Base-by-base conservation (phyloP, 805 yeast genomes). In the Saccharomycopsis amapae region DNA sequence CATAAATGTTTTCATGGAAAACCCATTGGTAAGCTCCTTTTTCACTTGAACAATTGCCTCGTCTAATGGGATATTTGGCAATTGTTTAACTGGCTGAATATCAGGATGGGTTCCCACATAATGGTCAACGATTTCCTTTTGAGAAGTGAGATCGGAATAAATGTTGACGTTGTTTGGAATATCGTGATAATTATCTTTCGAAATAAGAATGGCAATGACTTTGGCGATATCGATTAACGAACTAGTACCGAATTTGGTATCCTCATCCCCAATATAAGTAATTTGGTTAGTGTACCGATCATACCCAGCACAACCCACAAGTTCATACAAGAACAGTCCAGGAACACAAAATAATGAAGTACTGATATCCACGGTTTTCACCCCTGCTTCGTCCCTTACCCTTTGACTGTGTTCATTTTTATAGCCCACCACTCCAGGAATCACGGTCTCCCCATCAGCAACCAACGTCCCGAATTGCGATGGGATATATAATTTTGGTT, bases 391-490 rank as follows among this genome's bases (percentile, higher is more conserved):
- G 19, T 54, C 59, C 53, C 78, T 66, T 17, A 72, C 66, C 12
- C 56, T 61, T 2, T 56, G 54, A 4, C 69, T 56, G 53, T 73
- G 76, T 1, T 46, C 54, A 1, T 56, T 38, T 56, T 74, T 75
- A 17, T 46, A 10, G 1, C 39, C 55, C 3, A 61, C 44, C 45
- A 72, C 62, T 1, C 63, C 65, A 5, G 76, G 71, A 19, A 66
- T 57, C 19, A 44, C 33, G 18, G 53, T 48, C 3, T 54, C 54
- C 18, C 58, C 58, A 6, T 56, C 62, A 2, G 52, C 56, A 15
- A 68, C 41, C 44, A 76, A 77, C 19, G 65, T 54, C 34, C 85
- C 87, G 54, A 73, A 79, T 54, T 78, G 83, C 2, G 50, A 42
- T 40, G 50, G 50, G 20, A 46, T 38, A 25, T 42, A 46, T 19